phyloP scores from a whole-genome alignment of 176 grass and related monocot species.

The Carex cristatella region DNA sequence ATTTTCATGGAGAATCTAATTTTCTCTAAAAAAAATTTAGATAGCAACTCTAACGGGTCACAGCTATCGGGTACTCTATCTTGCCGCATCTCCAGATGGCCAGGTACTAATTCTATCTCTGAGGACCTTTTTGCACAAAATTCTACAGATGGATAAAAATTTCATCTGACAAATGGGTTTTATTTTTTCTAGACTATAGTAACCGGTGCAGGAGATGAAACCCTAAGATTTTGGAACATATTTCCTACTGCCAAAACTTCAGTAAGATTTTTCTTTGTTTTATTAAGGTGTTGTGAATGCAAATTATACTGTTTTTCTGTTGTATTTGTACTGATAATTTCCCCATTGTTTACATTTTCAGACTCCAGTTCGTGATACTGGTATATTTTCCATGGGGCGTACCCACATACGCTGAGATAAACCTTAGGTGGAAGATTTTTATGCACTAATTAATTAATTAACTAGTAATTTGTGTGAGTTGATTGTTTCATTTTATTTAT shows the following conservation, averaged over 20 bases:
- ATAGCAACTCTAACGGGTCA: conserved; percentile 83
- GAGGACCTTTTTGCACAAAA: neutral
- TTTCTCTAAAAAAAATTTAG: conserved; percentile 23
- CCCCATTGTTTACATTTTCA: conserved; percentile 27
- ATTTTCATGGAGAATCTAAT: neutral
- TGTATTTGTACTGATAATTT: neutral
- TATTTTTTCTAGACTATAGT: conserved; percentile 68
- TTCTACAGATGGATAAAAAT: neutral
- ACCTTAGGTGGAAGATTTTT: neutral
- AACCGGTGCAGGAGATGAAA: conserved; percentile 89
- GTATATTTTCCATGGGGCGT: conserved; percentile 68
- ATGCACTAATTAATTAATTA: neutral
- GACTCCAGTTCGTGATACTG: conserved; percentile 78
- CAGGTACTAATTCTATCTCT: conserved; percentile 43
- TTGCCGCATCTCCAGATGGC: conserved; percentile 84
- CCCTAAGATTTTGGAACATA: conserved; percentile 92
- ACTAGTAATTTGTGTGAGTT: conserved; percentile 12
- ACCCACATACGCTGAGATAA: conserved; percentile 74
- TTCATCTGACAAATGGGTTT: neutral
- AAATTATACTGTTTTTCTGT: neutral
- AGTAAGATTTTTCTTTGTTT: conserved; percentile 29
- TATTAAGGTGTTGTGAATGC: neutral
- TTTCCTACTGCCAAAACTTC: conserved; percentile 79
- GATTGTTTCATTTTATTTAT: conserved; percentile 13
- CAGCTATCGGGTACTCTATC: conserved; percentile 86